A percentile compares a stretch with the other conserved stretches of the same genome.
phyloP scores from a whole-genome alignment of 306 rosid genomes.

The Vigna nakashimae region DNA sequence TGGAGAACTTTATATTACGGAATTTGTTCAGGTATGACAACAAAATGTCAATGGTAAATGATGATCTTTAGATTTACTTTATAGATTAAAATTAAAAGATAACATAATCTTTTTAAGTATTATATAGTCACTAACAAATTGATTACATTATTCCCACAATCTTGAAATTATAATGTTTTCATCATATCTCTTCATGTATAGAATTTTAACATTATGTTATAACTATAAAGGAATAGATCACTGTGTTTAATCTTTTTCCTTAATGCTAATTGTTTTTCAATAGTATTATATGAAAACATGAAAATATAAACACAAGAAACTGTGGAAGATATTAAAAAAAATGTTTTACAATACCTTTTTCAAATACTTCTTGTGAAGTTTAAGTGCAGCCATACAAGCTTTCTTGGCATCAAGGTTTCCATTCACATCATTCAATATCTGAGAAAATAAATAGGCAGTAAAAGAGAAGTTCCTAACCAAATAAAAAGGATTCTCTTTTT shows the following conservation, averaged over 20 bases:
- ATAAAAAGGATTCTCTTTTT: too few relatives aligned
- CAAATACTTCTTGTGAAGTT: slow-evolving; percentile 93
- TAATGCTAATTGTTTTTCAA: neutral
- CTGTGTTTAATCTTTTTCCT: neutral
- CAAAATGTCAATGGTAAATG: too few relatives aligned
- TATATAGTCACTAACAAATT: too few relatives aligned
- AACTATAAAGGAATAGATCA: neutral
- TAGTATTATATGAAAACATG: neutral
- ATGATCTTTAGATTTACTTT: too few relatives aligned
- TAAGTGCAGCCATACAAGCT: slow-evolving; percentile 90
- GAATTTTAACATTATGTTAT: neutral
- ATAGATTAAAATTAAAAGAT: too few relatives aligned
- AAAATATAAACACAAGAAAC: neutral
- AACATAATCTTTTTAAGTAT: too few relatives aligned
- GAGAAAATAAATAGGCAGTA: slow-evolving; percentile 24
- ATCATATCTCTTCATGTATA: too few relatives aligned
- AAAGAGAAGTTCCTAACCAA: neutral
- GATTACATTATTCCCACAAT: too few relatives aligned
- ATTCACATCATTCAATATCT: slow-evolving; percentile 92
- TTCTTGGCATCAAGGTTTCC: slow-evolving; percentile 97
- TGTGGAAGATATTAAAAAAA: neutral
- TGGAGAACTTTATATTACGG: neutral
- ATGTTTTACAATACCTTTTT: slow-evolving; percentile 65
- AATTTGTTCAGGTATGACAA: too few relatives aligned
- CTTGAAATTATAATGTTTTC: too few relatives aligned